Evolutionary conservation across 768 basidiomycete genomes (phyloP).

Genomic region (Lactarius hatsudake): DNA sequence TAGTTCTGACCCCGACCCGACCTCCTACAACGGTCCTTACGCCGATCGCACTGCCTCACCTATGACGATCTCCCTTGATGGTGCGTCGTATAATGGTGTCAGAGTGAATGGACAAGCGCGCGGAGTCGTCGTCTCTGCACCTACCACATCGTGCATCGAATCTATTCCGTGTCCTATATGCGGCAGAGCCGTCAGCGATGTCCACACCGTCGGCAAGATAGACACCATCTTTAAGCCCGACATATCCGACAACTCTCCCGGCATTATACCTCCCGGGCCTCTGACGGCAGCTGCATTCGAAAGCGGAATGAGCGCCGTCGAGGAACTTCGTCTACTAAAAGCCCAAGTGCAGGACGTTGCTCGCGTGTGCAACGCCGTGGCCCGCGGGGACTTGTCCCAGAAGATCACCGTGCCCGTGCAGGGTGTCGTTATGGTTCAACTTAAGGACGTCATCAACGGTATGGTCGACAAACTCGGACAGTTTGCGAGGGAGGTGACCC

Average conservation of each 20-base stretch:
- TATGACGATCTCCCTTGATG: conserved; percentile 27
- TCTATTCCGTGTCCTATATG: conserved; percentile 24
- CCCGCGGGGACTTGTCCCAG: conserved; percentile 47
- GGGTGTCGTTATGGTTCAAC: conserved; percentile 49
- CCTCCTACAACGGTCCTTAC: conserved; percentile 7
- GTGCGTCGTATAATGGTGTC: conserved; percentile 3
- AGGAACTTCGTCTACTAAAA: conserved; percentile 72
- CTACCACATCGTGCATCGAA: conserved; percentile 26
- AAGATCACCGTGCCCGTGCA: conserved; percentile 52
- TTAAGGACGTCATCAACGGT: conserved; percentile 47
- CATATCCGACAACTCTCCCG: conserved; percentile 17
- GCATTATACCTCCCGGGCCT: conserved; percentile 44
- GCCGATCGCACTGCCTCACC: conserved; percentile 23
- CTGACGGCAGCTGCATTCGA: conserved; percentile 50
- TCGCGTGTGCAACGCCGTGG: conserved; percentile 51
- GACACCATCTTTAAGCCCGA: conserved; percentile 7
- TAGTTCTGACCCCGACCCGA: conserved; percentile 7
- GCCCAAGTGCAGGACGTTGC: conserved; percentile 71
- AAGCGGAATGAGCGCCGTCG: conserved; percentile 58
- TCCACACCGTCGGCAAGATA: conserved; percentile 9
- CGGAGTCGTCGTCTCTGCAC: conserved; percentile 19
- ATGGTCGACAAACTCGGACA: conserved; percentile 66
- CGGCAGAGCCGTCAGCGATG: conserved; percentile 21
- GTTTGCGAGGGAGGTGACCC: conserved; percentile 85
- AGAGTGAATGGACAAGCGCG: conserved; percentile 13